Conservation (phyloP, 192 early-diverging fungal genomes). For the Coemansia sp. region DNA sequence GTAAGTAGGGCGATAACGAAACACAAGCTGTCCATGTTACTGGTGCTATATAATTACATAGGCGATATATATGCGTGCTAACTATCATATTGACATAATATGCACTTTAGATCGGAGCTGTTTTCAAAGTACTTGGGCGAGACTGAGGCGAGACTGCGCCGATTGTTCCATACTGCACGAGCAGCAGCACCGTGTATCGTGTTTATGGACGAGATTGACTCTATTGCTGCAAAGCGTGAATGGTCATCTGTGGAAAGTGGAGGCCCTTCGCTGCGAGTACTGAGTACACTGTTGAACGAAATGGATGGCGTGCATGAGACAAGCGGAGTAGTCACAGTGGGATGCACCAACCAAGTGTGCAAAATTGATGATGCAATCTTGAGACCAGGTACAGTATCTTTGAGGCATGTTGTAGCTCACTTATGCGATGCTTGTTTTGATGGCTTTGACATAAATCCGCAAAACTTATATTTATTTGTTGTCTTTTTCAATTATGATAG, state of each 20-base stretch:
- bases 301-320: constrained; percentile 95
- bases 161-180: constrained; percentile 81
- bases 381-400: constrained; percentile 61
- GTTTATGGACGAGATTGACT: constrained; percentile 95
- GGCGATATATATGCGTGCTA: constrained; percentile 15
- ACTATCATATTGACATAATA: constrained; percentile 19
- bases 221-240: constrained; percentile 79
- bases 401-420: neutral
- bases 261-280: constrained; percentile 85
- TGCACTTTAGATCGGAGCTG: constrained; percentile 63
- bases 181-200: constrained; percentile 87
- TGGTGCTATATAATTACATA: neutral
- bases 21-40: neutral
- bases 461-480: neutral
- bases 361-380: constrained; percentile 85
- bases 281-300: constrained; percentile 95
- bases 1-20: constrained; percentile 49
- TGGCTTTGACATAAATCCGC: neutral
- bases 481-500: constrained; percentile 30
- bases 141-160: constrained; percentile 80
- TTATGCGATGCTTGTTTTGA: neutral
- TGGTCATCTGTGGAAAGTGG: constrained; percentile 61
- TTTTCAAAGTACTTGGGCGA: constrained; percentile 97
- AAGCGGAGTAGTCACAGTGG: constrained; percentile 83
- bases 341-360: constrained; percentile 88